A percentile compares a stretch with the other conserved stretches of the same genome.
phyloP scores from a whole-genome alignment of 202 grass and related monocot species.

The Eragrostis tef region DNA sequence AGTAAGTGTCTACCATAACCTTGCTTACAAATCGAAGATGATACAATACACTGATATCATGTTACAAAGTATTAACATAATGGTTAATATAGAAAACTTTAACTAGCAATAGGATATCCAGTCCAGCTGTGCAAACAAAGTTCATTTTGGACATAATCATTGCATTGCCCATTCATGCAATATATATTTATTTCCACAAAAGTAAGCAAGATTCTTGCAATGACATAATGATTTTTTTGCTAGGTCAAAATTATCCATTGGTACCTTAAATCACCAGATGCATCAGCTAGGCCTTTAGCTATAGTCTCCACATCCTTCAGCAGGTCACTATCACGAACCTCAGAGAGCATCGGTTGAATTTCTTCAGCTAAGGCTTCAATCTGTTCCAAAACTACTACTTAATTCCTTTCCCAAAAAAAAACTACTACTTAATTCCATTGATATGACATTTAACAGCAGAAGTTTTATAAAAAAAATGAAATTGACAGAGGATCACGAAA shows the following conservation, averaged over 20 bases:
- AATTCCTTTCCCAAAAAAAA: too few species aligned
- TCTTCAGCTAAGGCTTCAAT: conserved; percentile 92
- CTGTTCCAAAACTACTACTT: conserved; percentile 69
- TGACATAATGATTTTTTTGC: conserved; percentile 26
- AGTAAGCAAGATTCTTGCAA: conserved; percentile 25
- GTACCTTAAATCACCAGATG: conserved; percentile 87
- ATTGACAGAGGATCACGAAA: conserved; percentile 13
- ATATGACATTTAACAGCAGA: conserved; percentile 19
- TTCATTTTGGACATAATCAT: conserved; percentile 1
- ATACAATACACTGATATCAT: not conserved
- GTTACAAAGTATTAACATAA: not conserved
- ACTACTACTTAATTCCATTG: conserved; percentile 45
- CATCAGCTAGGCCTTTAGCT: conserved; percentile 82
- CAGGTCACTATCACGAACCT: conserved; percentile 70
- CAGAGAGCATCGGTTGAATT: conserved; percentile 84
- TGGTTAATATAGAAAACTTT: not conserved
- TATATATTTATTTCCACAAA: not conserved
- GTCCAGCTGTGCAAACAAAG: conserved; percentile 1
- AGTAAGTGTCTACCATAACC: not conserved
- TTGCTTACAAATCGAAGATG: not conserved
- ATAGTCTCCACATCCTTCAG: conserved; percentile 94
- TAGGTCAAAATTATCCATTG: not conserved
- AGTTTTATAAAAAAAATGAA: conserved; percentile 23
- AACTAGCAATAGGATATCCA: not conserved
- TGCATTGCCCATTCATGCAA: not conserved